Evolutionary conservation across 352 stramenopile genomes (phyloP).

Genomic region (Blastocystis sp.): DNA sequence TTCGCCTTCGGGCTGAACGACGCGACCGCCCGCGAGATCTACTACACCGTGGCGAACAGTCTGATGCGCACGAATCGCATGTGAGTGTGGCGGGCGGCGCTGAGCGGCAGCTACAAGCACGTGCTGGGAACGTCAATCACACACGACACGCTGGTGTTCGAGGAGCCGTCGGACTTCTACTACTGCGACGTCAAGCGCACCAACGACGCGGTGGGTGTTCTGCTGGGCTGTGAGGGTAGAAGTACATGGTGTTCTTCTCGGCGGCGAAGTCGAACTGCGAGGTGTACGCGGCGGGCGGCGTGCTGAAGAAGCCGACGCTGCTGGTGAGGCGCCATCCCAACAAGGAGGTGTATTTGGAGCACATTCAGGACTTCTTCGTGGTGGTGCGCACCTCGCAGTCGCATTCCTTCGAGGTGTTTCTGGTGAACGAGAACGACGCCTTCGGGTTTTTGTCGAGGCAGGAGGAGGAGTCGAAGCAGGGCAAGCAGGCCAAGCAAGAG

Average conservation of each 20-base stretch:
- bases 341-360: constrained; percentile 56
- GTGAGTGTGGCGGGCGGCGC: neutral
- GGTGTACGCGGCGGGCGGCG: constrained; percentile 12
- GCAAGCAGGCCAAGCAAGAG: neutral
- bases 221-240: neutral
- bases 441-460: neutral
- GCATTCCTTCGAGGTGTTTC: constrained; percentile 58
- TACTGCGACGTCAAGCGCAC: constrained; percentile 67
- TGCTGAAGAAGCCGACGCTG: neutral
- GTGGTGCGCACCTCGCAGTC: constrained; percentile 11
- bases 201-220: constrained; percentile 9
- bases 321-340: neutral
- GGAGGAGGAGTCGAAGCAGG: neutral
- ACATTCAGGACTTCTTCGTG: constrained; percentile 60
- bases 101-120: constrained; percentile 21
- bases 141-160: constrained; percentile 37
- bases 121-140: constrained; percentile 48
- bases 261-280: constrained; percentile 42
- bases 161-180: constrained; percentile 43
- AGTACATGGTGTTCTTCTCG: constrained; percentile 37
- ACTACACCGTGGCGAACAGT: constrained; percentile 51
- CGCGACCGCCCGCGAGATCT: constrained; percentile 13
- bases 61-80: constrained; percentile 58
- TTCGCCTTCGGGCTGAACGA: constrained; percentile 46
- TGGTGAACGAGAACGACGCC: constrained; percentile 49